Evolutionary conservation across 2,329 filamentous ascomycete species (phyloP), one percentile per base, ranked within the genome.

Genomic region (Hortaea sp.): DNA sequence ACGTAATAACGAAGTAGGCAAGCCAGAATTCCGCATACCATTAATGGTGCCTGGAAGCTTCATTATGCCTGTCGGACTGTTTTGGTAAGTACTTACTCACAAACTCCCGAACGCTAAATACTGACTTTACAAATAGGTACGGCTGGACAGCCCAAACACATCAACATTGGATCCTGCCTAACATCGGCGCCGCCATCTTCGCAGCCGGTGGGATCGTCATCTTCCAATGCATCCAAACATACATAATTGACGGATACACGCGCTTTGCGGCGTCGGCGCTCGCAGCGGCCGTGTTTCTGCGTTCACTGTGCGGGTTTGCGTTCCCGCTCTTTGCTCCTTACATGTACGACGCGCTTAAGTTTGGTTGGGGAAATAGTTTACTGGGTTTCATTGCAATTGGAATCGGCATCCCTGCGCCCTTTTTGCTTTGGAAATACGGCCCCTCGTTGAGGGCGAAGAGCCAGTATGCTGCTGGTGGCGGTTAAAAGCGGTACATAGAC

Each of bases 281-380:
- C 28, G 76, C 73, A 0, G 75, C 73, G 0, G 72, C 72, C 9
- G 72, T 74, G 0, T 69, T 78, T 4, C 61, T 78, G 37, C 66
- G 76, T n/a, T 76, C 70, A 5, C 63, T 80, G 42, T 66, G 70
- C 0, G 78, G 74, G 0, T 77, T 78, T 4, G 63, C 78, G 0
- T 70, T 83, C 0, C 80, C 80, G 0, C 65, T 84, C 2, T 78
- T 78, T 11, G 80, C 78, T 0, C 64, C 72, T 0, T 64, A 68
- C 58, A 53, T 76, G 68, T 74, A 71, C 47, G 47, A 57, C 0
- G 50, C 53, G 0, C 57, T 74, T 4, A 69, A 69, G 0, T 60
- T 70, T 29, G 71, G 70, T 1, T 73, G 70, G 70, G 72, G 71
- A 0, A 74, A 70, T 46, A 66, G 63, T 61, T 53, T 81, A 63